Base-by-base conservation (phyloP, 2,329 filamentous ascomycete species). In the Talaromyces amestolkiae region DNA sequence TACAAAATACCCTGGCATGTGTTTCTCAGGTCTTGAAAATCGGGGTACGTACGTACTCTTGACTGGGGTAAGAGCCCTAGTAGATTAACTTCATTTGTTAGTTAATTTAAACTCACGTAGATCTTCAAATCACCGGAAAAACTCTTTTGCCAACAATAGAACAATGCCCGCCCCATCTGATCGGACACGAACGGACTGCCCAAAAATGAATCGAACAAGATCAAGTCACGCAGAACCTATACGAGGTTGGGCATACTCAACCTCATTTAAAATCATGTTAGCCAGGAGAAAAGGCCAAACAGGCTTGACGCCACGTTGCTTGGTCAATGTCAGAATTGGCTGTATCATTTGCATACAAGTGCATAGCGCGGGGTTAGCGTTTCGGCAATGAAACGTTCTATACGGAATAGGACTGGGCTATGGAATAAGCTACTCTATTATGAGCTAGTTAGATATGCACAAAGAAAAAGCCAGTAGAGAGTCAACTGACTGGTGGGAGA, bases 361-460 rank as follows among this genome's bases (percentile, higher is more conserved):
- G 41, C 41, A 37, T 47, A 61, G 58, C n/a, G 41, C 31, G 41
- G 39, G 58, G 13, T 45, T 61, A 49, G 58, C 58, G 58, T 61
- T 61, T 61, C 41, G 58, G 58, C 41, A 61, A 47, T 61, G 58
- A 49, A 33, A 61, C 39, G n/a, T 49, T 35, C n/a, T 39, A 43
- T 60, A 10, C 39, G 17, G 10, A 47, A 47, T 24, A 61, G 58
- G 43, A 33, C 7, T 61, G 2, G 24, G 11, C n/a, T 24, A 2
- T 24, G n/a, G 39, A 58, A 39, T 31, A 43, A 58, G 13, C 13
- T 43, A 39, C n/a, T 39, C 22, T 41, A 41, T 41, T 43, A 31
- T 41, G 35, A 43, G 35, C 37, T 58, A 41, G 56, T 19, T 19
- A 6, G 22, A 5, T 15, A 43, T 2, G n/a, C 13, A 35, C 15